phyloP scores from a whole-genome alignment of 768 basidiomycete species.

The Boletus vermiculosoides region DNA sequence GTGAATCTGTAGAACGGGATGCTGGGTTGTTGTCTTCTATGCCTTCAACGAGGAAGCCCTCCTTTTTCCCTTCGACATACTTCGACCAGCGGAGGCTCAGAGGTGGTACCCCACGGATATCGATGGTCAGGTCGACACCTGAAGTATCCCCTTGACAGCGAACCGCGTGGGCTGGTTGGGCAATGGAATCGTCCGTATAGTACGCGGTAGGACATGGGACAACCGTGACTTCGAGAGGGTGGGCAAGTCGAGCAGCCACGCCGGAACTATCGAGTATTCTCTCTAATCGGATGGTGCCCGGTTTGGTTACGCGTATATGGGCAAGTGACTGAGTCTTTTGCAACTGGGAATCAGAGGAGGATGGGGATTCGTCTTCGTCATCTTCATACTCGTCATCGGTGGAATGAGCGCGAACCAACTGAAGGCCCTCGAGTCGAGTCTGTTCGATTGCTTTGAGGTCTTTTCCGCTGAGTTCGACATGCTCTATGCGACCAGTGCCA shows the following conservation, averaged over 20 bases:
- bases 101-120: constrained; percentile 72
- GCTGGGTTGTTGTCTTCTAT: constrained; percentile 60
- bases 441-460: constrained; percentile 70
- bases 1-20: constrained; percentile 28
- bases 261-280: constrained; percentile 68
- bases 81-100: constrained; percentile 76
- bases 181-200: constrained; percentile 47
- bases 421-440: constrained; percentile 50
- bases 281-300: constrained; percentile 74
- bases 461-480: constrained; percentile 54
- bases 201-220: constrained; percentile 81
- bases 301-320: constrained; percentile 69
- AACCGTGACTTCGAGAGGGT: constrained; percentile 61
- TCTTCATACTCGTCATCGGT: constrained; percentile 73
- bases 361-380: constrained; percentile 37
- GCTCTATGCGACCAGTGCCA: constrained; percentile 47
- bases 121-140: constrained; percentile 55
- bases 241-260: constrained; percentile 70
- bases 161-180: constrained; percentile 40
- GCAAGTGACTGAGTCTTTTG: constrained; percentile 74
- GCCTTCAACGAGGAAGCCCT: constrained; percentile 79
- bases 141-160: constrained; percentile 71
- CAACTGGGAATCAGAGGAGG: constrained; percentile 45
- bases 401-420: constrained; percentile 41
- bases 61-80: constrained; percentile 61